A percentile compares a stretch with the other conserved stretches of the same genome.
Conservation (phyloP, 768 basidiomycete species). For the Mycena alexandri region DNA sequence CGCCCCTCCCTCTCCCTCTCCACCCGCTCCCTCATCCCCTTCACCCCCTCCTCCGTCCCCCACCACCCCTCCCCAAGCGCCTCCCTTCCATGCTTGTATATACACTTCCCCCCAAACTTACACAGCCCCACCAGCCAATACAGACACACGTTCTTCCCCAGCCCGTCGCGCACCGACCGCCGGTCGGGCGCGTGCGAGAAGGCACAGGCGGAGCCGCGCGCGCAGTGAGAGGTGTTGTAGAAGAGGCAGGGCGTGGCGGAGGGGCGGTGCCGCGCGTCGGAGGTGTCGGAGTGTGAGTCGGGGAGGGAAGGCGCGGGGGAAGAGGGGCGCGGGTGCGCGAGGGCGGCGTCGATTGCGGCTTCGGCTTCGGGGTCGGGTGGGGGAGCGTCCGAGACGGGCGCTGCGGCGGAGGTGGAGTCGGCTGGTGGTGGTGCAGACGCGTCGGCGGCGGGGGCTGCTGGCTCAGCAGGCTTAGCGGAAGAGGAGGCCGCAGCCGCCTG, state of each 20-base stretch:
- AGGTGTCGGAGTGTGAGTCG: constrained; percentile 35
- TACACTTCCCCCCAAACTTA: constrained; percentile 50
- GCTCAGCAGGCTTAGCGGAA: not conserved
- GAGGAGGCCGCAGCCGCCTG: not conserved
- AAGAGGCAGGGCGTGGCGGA: constrained; percentile 36
- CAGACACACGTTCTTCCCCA: constrained; percentile 56
- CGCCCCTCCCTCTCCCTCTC: constrained; percentile 24
- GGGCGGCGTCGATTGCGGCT: constrained; percentile 16
- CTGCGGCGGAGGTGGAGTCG: not conserved
- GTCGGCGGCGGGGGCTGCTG: not conserved
- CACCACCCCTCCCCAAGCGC: constrained; percentile 31
- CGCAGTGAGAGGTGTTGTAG: constrained; percentile 42
- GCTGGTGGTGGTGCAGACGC: not conserved
- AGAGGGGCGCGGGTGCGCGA: constrained; percentile 25
- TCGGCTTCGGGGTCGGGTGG: not conserved
- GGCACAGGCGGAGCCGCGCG: constrained; percentile 30
- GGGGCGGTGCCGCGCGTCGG: too few relatives aligned
- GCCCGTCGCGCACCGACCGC: constrained; percentile 35
- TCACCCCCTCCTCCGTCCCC: constrained; percentile 24
- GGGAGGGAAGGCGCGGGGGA: constrained; percentile 5
- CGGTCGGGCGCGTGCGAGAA: constrained; percentile 40
- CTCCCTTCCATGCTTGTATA: constrained; percentile 48
- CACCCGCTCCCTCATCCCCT: constrained; percentile 8
- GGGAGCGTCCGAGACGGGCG: not conserved
- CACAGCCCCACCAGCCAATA: constrained; percentile 51